A percentile compares a stretch with the other conserved stretches of the same genome.
Evolutionary conservation across 331 rosid species (phyloP).

Genomic region (Rosa hybrid): DNA sequence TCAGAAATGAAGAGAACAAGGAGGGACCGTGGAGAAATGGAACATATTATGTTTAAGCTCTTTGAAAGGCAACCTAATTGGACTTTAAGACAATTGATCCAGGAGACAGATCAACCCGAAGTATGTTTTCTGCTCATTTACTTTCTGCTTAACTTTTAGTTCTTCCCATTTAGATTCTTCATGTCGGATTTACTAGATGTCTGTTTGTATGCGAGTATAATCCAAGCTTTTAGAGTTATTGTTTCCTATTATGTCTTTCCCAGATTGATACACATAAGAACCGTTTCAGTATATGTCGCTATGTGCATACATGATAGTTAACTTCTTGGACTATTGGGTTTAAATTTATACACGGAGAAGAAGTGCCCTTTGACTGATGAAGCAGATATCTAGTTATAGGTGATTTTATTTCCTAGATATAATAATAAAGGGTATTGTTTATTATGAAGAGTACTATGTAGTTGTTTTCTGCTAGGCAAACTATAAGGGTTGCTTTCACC

Average conservation of each 20-base stretch:
- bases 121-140: slow-evolving; percentile 42
- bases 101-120: slow-evolving; percentile 94
- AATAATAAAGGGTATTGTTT: background rate
- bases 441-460: background rate
- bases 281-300: background rate
- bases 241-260: background rate
- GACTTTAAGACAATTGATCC: slow-evolving; percentile 74
- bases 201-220: background rate
- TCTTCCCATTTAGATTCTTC: background rate
- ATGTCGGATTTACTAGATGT: background rate
- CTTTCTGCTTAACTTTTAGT: background rate
- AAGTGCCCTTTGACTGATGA: background rate
- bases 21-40: slow-evolving; percentile 86
- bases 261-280: background rate
- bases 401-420: background rate
- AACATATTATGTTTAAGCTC: slow-evolving; percentile 76
- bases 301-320: background rate
- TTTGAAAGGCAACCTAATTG: slow-evolving; percentile 79
- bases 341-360: background rate
- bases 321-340: background rate
- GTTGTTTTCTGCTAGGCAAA: slow-evolving; percentile 5
- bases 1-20: slow-evolving; percentile 75
- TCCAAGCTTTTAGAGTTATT: background rate
- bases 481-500: background rate
- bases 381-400: background rate